These are phyloP conservation scores for Eutypella sp. DNA, from an alignment of 2,329 filamentous ascomycete species.

Conservation along the genomic window DNA sequence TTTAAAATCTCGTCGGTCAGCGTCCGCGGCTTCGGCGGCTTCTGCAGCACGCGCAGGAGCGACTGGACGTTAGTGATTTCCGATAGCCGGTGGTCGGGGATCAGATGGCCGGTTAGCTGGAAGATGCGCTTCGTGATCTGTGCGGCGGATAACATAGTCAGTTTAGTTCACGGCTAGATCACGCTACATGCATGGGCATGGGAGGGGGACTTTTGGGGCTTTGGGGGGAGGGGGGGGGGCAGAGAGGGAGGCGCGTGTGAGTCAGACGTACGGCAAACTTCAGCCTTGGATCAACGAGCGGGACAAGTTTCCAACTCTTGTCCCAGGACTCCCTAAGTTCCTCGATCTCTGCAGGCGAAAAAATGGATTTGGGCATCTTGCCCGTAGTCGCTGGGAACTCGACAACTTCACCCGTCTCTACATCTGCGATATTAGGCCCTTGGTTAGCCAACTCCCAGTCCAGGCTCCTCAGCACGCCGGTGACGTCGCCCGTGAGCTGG, in stretches of 20 bases:
- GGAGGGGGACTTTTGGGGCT: not conserved
- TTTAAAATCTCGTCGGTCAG: conserved; percentile 56
- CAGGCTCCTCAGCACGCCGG: conserved; percentile 29
- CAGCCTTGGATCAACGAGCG: conserved; percentile 51
- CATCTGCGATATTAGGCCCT: no score
- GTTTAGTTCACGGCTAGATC: no score
- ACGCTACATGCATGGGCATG: no score
- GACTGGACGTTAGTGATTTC: conserved; percentile 48
- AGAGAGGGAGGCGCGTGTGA: not conserved
- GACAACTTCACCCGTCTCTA: conserved; percentile 4
- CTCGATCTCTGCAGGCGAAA: conserved; percentile 35
- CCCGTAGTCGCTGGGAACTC: not conserved
- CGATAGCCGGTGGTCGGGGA: conserved; percentile 66
- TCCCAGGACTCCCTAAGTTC: conserved; percentile 44
- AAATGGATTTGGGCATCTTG: conserved; percentile 1
- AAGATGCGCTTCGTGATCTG: conserved; percentile 77
- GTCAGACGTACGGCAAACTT: conserved; percentile 68
- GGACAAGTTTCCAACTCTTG: conserved; percentile 51
- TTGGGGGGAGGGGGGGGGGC: not conserved
- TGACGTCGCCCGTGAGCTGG: conserved; percentile 33
- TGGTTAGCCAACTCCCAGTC: no score
- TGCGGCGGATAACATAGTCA: no score
- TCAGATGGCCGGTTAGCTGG: conserved; percentile 71
- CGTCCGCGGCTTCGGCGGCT: conserved; percentile 53
- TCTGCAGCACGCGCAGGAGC: conserved; percentile 49